Evolutionary conservation across 306 rosid species (phyloP).

Genomic region (Casuarina glauca): DNA sequence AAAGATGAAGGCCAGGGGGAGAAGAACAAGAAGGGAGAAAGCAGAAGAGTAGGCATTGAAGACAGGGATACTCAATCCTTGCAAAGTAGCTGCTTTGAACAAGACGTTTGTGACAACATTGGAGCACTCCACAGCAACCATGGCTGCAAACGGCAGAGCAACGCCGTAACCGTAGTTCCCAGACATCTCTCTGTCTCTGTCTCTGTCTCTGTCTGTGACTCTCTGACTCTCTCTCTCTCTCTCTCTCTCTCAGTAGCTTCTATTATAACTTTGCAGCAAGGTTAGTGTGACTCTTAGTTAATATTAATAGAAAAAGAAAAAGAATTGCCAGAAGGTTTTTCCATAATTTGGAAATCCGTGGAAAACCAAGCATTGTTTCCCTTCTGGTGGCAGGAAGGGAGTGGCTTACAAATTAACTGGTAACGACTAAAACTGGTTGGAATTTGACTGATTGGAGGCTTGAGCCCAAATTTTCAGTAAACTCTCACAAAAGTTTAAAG

Average conservation of each 20-base stretch:
- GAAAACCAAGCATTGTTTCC: no score
- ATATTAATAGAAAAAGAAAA: background rate
- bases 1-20: conserved; percentile 49
- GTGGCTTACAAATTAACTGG: no score
- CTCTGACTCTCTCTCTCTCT: background rate
- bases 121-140: conserved; percentile 47
- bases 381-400: no score
- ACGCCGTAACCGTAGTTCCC: conserved; percentile 30
- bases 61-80: conserved; percentile 51
- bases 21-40: conserved; percentile 41
- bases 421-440: no score
- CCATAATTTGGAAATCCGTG: no score
- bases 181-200: conserved; percentile 9
- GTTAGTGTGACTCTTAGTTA: background rate
- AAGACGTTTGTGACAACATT: conserved; percentile 44
- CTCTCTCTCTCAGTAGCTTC: background rate
- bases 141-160: conserved; percentile 45
- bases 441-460: no score
- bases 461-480: no score
- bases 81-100: conserved; percentile 52
- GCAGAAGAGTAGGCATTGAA: conserved; percentile 49
- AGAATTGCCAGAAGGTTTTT: background rate
- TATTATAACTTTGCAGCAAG: background rate
- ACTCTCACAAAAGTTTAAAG: no score
- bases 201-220: no score